A percentile compares a stretch with the other conserved stretches of the same genome.
Evolutionary conservation across 2,329 filamentous ascomycete species (phyloP).

Genomic region (Colletotrichum siamense): DNA sequence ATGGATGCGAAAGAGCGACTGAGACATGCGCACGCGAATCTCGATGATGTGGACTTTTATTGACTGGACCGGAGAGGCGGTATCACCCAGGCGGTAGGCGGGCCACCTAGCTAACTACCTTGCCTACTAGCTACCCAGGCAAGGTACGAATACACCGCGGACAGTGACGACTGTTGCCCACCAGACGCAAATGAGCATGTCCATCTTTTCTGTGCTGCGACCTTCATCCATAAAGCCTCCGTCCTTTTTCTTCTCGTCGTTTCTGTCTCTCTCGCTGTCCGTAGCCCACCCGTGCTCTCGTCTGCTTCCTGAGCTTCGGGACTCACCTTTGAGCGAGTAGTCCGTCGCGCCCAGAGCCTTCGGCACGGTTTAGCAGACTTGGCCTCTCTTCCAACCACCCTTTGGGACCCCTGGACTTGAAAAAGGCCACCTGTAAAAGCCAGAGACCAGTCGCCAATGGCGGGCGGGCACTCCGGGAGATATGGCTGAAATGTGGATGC

Average conservation of each 20-base stretch:
- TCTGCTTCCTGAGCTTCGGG: not conserved
- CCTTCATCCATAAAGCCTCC: not conserved
- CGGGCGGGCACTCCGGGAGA: not conserved
- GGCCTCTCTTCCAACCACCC: not conserved
- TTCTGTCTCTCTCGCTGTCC: not conserved
- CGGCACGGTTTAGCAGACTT: slow-evolving; percentile 10
- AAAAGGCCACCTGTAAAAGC: slow-evolving; percentile 18
- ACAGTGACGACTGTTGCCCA: not conserved
- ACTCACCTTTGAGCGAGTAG: not conserved
- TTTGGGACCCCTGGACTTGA: not conserved
- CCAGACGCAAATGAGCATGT: not conserved
- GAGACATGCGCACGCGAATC: slow-evolving; percentile 4
- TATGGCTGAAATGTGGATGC: not conserved
- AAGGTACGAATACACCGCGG: not conserved
- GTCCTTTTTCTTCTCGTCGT: not conserved
- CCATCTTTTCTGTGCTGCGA: not conserved
- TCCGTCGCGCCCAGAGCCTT: not conserved
- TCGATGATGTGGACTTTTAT: slow-evolving; percentile 20
- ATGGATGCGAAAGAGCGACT: slow-evolving; percentile 18
- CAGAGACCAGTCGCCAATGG: not conserved
- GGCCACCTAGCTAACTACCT: not conserved
- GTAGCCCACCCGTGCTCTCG: not conserved
- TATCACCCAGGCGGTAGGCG: not conserved
- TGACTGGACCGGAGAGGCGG: not conserved
- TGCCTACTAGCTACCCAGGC: not conserved